Base-by-base conservation (phyloP, 139 green algal genomes). In the Yamagishiella unicocca region DNA sequence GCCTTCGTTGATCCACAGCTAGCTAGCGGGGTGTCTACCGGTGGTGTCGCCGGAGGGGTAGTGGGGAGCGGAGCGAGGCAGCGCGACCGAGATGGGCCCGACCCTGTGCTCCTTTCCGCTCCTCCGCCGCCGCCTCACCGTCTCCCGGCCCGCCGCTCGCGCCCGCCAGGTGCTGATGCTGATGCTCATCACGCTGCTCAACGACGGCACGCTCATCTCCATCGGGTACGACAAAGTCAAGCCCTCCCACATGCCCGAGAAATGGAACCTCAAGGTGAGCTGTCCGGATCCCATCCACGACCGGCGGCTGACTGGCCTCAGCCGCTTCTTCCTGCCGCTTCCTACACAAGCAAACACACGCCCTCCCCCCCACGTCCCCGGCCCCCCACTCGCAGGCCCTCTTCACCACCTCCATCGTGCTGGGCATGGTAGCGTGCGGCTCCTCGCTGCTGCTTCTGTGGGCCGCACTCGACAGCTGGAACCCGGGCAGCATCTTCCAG, bases 171-270 rank as follows among this genome's bases (percentile, higher is more conserved):
- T 98, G 72, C 92, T 98, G 37, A 93, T 96, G 90, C 93, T 98
- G 25, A 96, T 98, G 79, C 92, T 97, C 66, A 98, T 98, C 95
- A 98, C 96, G 38, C 62, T 98, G 73, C 94, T 98, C n/a, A 98
- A 98, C 88, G 96, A 98, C 87, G 96, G 96, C 83, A 96, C 94
- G 10, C 92, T 97, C 61, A 98, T 98, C 92, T 95, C 94, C 24
- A 92, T 98, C 50, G 96, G 92, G 66, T 98, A 98, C 89, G 96
- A 98, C 90, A 84, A 94, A 64, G 96, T 98, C 24, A 90, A 92
- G 38, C 91, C 95, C 53, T 95, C 91, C 25, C 76, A 94, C 62
- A 89, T 92, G 66, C 95, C 96, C 27, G 96, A 97, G 91, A 96
- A 96, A 87, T 96, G 94, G 95, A 94, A 97, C 80, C 90, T 94